Evolutionary conservation across 1,284 basidiomycete species (phyloP).

Genomic region (Ustanciosporium gigantosporum): DNA sequence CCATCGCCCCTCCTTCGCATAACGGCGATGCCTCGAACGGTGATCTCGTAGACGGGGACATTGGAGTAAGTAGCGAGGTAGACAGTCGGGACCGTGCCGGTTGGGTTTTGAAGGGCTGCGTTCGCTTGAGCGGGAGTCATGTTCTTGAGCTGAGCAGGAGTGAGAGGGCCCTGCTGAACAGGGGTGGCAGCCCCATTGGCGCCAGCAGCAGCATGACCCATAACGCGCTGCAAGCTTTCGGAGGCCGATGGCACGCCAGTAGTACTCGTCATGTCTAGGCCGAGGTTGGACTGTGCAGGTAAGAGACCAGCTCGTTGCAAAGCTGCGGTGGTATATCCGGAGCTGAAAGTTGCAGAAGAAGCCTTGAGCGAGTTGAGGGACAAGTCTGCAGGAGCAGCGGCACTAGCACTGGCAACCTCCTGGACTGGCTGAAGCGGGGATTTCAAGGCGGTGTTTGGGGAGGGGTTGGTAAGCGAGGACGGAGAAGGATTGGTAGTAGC

Average conservation of each 20-base stretch:
- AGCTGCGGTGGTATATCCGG: constrained; percentile 21
- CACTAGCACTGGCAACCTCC: no score
- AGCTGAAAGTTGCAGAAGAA: no score
- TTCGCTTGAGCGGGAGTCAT: constrained; percentile 42
- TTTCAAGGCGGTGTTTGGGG: no score
- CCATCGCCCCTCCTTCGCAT: constrained; percentile 94
- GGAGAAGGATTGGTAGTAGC: no score
- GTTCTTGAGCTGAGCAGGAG: constrained; percentile 35
- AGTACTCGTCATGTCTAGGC: constrained; percentile 5
- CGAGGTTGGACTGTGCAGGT: not conserved
- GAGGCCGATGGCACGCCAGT: constrained; percentile 23
- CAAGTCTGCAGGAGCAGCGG: no score
- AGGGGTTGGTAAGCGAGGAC: no score
- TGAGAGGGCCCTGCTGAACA: constrained; percentile 16
- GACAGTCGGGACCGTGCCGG: constrained; percentile 46
- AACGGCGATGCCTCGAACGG: constrained; percentile 91
- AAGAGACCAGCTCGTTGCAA: constrained; percentile 30
- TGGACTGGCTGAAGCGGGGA: constrained; percentile 28
- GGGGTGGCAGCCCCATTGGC: constrained; percentile 16
- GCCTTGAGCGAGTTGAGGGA: no score
- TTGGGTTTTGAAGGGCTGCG: constrained; percentile 34
- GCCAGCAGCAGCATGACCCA: constrained; percentile 16
- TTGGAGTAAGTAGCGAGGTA: constrained; percentile 62
- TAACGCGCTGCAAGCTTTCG: constrained; percentile 31
- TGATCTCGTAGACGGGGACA: constrained; percentile 64